These are phyloP conservation scores for Chrysanthemum lavandulifolium DNA, from an alignment of 129 eudicot species.

Conservation along the genomic window DNA sequence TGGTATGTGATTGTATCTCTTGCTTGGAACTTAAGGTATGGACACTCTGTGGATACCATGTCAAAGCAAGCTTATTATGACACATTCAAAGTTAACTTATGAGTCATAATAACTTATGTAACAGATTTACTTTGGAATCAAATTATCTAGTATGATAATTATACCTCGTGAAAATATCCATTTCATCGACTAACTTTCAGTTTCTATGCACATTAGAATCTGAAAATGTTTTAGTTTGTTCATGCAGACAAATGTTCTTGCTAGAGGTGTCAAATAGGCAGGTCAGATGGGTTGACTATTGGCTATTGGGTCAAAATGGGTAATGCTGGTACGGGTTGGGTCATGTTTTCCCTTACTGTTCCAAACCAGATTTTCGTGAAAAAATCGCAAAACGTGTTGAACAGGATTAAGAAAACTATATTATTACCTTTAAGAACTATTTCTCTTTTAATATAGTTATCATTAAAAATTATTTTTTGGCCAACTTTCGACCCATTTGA, in stretches of 20 bases:
- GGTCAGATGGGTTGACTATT: neutral
- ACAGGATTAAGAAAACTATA: neutral
- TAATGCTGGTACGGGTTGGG: neutral
- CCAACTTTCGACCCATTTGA: neutral
- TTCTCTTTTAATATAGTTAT: neutral
- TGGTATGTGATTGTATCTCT: constrained; percentile 5
- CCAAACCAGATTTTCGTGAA: neutral
- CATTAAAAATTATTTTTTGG: neutral
- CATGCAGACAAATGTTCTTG: neutral
- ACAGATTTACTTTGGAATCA: neutral
- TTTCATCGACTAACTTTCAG: neutral
- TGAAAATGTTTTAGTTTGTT: neutral
- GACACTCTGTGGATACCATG: neutral
- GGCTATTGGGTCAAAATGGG: neutral
- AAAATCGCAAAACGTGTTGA: neutral
- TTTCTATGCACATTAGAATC: constrained; percentile 3
- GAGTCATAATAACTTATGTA: neutral
- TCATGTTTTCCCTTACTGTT: neutral
- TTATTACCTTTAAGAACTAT: too few relatives aligned
- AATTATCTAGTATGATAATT: neutral
- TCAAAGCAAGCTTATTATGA: neutral
- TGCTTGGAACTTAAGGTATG: neutral
- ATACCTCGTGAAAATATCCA: neutral
- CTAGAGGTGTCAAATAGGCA: neutral
- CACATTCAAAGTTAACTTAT: neutral